Base-by-base conservation (phyloP, 1,139 yeast genomes). In the Taphrina pruni region DNA sequence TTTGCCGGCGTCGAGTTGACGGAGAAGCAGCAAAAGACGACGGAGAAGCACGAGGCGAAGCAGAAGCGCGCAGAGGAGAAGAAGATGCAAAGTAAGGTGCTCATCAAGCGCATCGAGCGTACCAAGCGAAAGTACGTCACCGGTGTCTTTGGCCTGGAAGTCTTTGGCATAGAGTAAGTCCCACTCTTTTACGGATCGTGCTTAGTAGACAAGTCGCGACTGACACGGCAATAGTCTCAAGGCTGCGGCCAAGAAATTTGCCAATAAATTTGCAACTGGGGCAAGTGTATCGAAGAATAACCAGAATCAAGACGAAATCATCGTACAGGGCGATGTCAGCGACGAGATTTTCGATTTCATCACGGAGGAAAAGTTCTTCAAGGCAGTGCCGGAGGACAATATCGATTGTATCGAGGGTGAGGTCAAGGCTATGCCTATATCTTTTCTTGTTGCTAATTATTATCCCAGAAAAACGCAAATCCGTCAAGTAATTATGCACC, bases 211-310 rank as follows among this genome's bases (percentile, higher is more conserved):
- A 26, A 26, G 32, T 26, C 32, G 32, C 32, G 32, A 26, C 32
- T 26, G 32, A 26, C 32, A 26, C 32, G 32, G 4, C 4, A 26
- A 26, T 36, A 62, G 66, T 38, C 84, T 90, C 84, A 94, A 94
- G 82, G 92, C 92, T 77, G 83, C 91, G 74, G 90, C 97, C 60
- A 94, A 94, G 82, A 88, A 92, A 0, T 91, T 94, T 79, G 96
- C 97, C 0, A 88, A 95, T 52, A 91, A 90, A 78, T 94, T 93
- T 77, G 99, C 99, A 32, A 93, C 98, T 2, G 99, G 99, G 61
- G 95, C 97, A 36, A 87, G 95, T 57, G 97, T 93, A n/a, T 88
- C 93, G 8, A 93, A 93, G 80, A 89, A 88, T 72, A 94, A 88
- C 11, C 98, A 93, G 74, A 93, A 93, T 79, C 89, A 89, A 77